phyloP scores from a whole-genome alignment of 306 rosid species.

The Prunus davidiana region DNA sequence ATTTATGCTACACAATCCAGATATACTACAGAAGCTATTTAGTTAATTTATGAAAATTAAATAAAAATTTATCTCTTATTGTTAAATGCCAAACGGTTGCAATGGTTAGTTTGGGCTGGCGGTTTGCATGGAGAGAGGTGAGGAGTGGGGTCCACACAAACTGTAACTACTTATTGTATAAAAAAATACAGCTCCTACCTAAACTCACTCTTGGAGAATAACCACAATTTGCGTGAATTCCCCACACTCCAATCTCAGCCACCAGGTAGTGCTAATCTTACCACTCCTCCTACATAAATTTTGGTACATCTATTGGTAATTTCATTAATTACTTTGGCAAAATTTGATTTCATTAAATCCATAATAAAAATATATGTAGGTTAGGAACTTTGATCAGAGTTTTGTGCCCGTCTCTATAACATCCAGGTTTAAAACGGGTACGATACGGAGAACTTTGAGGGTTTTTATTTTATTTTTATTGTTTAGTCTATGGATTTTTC shows the following conservation, averaged over 20 bases:
- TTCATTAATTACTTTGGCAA: too few relatives aligned
- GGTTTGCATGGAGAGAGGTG: slow-evolving; percentile 31
- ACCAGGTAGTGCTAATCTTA: background rate
- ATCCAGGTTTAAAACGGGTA: too few relatives aligned
- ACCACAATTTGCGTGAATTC: slow-evolving; percentile 18
- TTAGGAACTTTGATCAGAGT: too few relatives aligned
- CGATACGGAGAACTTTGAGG: too few relatives aligned
- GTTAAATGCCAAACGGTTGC: background rate
- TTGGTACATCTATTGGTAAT: background rate
- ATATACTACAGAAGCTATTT: too few relatives aligned
- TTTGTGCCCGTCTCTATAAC: fast-evolving
- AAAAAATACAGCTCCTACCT: background rate
- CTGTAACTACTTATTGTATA: background rate
- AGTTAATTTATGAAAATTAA: background rate
- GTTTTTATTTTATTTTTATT: too few relatives aligned
- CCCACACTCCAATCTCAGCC: background rate
- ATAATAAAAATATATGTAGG: too few relatives aligned
- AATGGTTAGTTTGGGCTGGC: slow-evolving; percentile 34
- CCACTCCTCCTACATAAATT: too few relatives aligned
- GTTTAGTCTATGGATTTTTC: too few relatives aligned
- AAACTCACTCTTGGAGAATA: background rate
- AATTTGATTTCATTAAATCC: too few relatives aligned
- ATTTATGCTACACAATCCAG: too few relatives aligned
- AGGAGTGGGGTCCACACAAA: slow-evolving; percentile 18
- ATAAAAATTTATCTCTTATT: background rate